Percentiles rank a stretch among this genome's conserved stretches.
Conservation (phyloP, 2,329 filamentous ascomycete genomes). For the Monilinia laxa region DNA sequence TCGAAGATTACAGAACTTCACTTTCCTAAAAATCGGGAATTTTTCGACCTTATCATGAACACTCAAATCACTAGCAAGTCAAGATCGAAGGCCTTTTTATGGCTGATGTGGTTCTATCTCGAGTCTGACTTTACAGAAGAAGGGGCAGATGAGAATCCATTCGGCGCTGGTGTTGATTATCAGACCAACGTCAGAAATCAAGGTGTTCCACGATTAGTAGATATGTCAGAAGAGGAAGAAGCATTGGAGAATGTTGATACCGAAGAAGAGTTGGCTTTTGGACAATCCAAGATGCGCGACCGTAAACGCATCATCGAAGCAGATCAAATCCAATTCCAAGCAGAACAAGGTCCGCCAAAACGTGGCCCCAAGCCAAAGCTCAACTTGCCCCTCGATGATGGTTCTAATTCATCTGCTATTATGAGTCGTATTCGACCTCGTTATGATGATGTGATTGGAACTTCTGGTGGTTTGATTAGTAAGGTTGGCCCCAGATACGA, state of each 20-base stretch:
- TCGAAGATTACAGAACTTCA: conserved; percentile 91
- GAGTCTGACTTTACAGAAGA: conserved; percentile 93
- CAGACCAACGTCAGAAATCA: conserved; percentile 64
- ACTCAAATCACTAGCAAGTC: conserved; percentile 77
- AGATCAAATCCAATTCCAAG: conserved; percentile 56
- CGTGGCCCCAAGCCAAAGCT: conserved; percentile 47
- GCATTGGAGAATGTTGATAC: conserved; percentile 73
- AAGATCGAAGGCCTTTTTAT: conserved; percentile 84
- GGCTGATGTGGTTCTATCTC: conserved; percentile 99
- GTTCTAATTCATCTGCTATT: conserved; percentile 45
- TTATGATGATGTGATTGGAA: conserved; percentile 45
- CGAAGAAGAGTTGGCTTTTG: conserved; percentile 66
- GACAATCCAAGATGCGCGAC: conserved; percentile 70
- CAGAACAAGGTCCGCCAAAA: conserved; percentile 52
- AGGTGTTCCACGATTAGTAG: conserved; percentile 65
- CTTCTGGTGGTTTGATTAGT: conserved; percentile 54
- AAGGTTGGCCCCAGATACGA: conserved; percentile 64
- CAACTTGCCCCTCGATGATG: conserved; percentile 43
- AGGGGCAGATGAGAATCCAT: conserved; percentile 86
- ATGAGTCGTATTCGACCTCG: conserved; percentile 64
- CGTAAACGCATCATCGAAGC: conserved; percentile 72
- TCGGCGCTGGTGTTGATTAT: conserved; percentile 70
- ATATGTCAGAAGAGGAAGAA: conserved; percentile 65
- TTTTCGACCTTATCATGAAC: conserved; percentile 96
- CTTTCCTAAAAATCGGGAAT: conserved; percentile 81